Evolutionary conservation across 1,284 basidiomycete genomes (phyloP), one percentile per base, ranked within the genome.

Genomic region (Trametes sp.): DNA sequence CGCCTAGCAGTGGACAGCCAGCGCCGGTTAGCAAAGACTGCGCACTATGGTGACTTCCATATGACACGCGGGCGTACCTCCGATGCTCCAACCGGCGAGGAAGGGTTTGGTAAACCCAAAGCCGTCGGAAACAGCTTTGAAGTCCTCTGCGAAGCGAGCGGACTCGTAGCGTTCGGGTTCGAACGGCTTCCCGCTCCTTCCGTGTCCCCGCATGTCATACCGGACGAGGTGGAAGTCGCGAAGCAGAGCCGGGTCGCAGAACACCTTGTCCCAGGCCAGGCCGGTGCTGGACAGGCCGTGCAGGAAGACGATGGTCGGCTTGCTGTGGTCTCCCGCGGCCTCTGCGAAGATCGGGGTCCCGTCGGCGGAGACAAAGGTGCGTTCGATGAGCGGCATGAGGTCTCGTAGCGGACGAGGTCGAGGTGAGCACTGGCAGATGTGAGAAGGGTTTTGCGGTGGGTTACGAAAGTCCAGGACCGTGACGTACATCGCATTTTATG

Each of bases 221-320:
- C 74, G 63, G 29, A 78, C 68, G 49, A 81, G 65, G 59, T 79
- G 75, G 33, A 74, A 66, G 38, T 73, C 65, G 53, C 69, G 65
- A 3, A 71, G 63, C 70, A 77, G 71, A 14, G 62, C 54, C 4
- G 67, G 59, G 60, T 80, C 78, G 4, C 57, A 51, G 62, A 81
- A 80, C 52, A 79, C 74, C 29, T 68, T 67, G 57, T 80, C 76
- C 62, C 78, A 82, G 2, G 71, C 75, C 13, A 74, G 60, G 5
- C 71, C 68, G 41, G 70, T 75, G 56, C 76, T 67, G 2, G 74
- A 69, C 45, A 78, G 71, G 4, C 79, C 80, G 63, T 80, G 80
- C n/a, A 81, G 73, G 66, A 82, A 78, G 33, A 82, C 73, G 19
- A 64, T 24, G 78, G 76, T 67, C 1, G 77, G 78, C 44, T 79